Evolutionary conservation across 805 yeast genomes (phyloP).

Genomic region (Ogataea naganishii): DNA sequence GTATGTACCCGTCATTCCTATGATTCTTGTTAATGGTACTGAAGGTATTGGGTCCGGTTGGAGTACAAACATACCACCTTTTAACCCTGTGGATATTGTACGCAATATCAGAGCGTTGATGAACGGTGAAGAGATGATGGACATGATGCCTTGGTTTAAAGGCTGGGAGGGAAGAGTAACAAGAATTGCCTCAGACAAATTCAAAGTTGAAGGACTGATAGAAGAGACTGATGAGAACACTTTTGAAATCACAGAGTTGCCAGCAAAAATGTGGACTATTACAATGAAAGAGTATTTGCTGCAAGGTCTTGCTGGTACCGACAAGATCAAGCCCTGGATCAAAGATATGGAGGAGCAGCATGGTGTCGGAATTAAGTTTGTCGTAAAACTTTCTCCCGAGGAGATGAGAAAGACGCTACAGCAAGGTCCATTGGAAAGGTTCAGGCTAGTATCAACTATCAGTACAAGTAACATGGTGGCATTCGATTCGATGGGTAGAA

Average conservation of each 20-base stretch:
- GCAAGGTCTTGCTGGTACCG: slow-evolving; percentile 66
- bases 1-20: slow-evolving; percentile 91
- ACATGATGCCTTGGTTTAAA: slow-evolving; percentile 87
- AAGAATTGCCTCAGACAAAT: slow-evolving; percentile 55
- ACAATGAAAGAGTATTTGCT: slow-evolving; percentile 79
- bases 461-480: slow-evolving; percentile 88
- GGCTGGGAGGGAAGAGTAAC: slow-evolving; percentile 90
- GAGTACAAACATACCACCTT: slow-evolving; percentile 90
- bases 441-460: slow-evolving; percentile 63
- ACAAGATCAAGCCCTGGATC: slow-evolving; percentile 74
- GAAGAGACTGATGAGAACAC: slow-evolving; percentile 75
- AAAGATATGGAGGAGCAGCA: slow-evolving; percentile 95
- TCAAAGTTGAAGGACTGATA: slow-evolving; percentile 69
- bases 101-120: slow-evolving; percentile 64
- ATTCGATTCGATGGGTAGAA: slow-evolving; percentile 82
- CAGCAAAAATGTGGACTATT: slow-evolving; percentile 88
- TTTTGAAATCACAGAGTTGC: slow-evolving; percentile 85
- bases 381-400: slow-evolving; percentile 61
- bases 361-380: slow-evolving; percentile 69
- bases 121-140: slow-evolving; percentile 59
- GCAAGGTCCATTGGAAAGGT: slow-evolving; percentile 77
- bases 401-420: slow-evolving; percentile 76
- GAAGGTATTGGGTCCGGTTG: slow-evolving; percentile 99
- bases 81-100: slow-evolving; percentile 79
- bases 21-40: slow-evolving; percentile 89